Base-by-base conservation (phyloP, 2,329 filamentous ascomycete genomes). In the Beauveria medogensis region DNA sequence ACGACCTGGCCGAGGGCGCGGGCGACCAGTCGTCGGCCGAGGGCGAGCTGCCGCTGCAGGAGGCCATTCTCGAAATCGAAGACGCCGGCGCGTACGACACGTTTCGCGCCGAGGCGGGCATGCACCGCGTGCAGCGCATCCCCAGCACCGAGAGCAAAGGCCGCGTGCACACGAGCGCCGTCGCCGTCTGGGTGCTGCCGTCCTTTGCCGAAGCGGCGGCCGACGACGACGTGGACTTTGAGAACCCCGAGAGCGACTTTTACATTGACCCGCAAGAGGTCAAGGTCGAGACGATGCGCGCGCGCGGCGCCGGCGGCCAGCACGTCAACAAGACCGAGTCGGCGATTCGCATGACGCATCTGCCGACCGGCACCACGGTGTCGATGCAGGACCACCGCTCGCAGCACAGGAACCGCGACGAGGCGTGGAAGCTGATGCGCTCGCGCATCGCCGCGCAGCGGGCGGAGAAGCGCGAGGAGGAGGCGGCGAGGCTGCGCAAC, bases 311-410 rank as follows among this genome's bases (percentile, higher is more conserved):
- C 0, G 94, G 94, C 37, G 94, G 94, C 1, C 94, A 99, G 77
- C 94, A 99, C 75, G 94, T 99, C 71, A 99, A 99, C 77, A 97
- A 93, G 73, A 99, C 94, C 0, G 94, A 99, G 77, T 96, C 91
- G 34, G 94, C 94, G 3, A 90, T 99, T 63, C 88, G 94, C 10
- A 80, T 99, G 68, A 97, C 92, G 2, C 94, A 99, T 77, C 75
- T 89, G 7, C 94, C 94, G 2, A 96, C 92, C 1, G 90, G 89
- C 50, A 94, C 87, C 0, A 85, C 90, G 2, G 92, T 97, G 16
- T 88, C 87, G 14, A 96, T 97, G 82, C 94, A 99, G 73, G 94
- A 99, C 72, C 88, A 87, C 58, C 84, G 94, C 59, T 96, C 91
- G 48, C 94, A 99, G 77, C 86, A 90, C 67, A 85, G 90, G 65